Conservation (phyloP, 495 filamentous ascomycete genomes). For the Astrothelium macrocarpum region DNA sequence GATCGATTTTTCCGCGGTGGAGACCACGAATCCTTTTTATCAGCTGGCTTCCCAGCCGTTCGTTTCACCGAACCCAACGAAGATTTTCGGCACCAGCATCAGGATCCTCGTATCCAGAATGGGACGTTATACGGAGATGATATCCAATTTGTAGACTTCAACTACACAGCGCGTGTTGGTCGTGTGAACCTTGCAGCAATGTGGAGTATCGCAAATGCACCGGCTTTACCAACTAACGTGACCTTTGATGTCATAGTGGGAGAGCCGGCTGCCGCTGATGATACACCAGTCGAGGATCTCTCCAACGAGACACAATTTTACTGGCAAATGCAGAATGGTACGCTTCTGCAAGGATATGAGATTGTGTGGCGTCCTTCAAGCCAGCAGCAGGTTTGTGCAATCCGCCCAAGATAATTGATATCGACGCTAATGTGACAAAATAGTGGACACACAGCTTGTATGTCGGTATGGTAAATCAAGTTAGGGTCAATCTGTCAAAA, state of each 20-base stretch:
- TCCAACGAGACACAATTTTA: slow-evolving; percentile 38
- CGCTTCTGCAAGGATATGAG: slow-evolving; percentile 36
- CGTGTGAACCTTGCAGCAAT: slow-evolving; percentile 41
- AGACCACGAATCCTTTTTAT: slow-evolving; percentile 44
- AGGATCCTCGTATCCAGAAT: slow-evolving; percentile 38
- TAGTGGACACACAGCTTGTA: slow-evolving; percentile 18
- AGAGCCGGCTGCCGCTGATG: slow-evolving; percentile 13
- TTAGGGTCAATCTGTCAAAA: slow-evolving; percentile 39
- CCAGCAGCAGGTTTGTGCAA: not conserved
- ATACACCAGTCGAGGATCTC: slow-evolving; percentile 21
- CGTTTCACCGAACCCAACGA: slow-evolving; percentile 47
- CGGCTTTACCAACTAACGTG: slow-evolving; percentile 37
- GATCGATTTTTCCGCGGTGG: slow-evolving; percentile 46
- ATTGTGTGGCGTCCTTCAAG: slow-evolving; percentile 41
- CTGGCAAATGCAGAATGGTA: slow-evolving; percentile 32
- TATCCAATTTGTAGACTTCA: slow-evolving; percentile 43
- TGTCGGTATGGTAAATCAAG: slow-evolving; percentile 29
- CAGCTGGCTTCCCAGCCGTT: slow-evolving; percentile 39
- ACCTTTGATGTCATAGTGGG: slow-evolving; percentile 34
- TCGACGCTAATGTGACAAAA: not conserved
- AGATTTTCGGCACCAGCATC: slow-evolving; percentile 46
- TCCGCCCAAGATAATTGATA: not conserved
- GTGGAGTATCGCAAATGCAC: slow-evolving; percentile 41
- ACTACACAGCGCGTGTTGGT: slow-evolving; percentile 42
- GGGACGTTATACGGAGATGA: slow-evolving; percentile 45